phyloP scores from a whole-genome alignment of 441 rosid species.

The Erysimum cheiri region DNA sequence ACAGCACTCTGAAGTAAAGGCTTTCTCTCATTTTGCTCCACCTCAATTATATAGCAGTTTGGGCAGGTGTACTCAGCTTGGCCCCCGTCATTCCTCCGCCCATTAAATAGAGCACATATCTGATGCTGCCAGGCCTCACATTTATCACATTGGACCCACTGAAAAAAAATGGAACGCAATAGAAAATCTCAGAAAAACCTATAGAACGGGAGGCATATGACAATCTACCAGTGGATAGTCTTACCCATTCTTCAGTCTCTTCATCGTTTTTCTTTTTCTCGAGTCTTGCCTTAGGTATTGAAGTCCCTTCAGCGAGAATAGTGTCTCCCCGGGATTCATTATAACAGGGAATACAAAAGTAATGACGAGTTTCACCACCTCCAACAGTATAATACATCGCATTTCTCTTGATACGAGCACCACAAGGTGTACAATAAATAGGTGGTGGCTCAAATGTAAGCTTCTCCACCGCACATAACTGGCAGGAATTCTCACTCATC shows the following conservation, averaged over 20 bases:
- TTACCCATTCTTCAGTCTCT: constrained; percentile 99
- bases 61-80: constrained; percentile 99
- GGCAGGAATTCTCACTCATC: constrained; percentile 99
- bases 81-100: constrained; percentile 98
- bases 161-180: constrained; percentile 42
- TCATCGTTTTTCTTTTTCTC: constrained; percentile 98
- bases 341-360: constrained; percentile 94
- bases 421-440: constrained; percentile 92
- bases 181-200: constrained; percentile 28
- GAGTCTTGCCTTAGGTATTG: constrained; percentile 74
- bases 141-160: constrained; percentile 99
- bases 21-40: constrained; percentile 86
- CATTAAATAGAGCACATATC: constrained; percentile 97
- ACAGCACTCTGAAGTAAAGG: constrained; percentile 98
- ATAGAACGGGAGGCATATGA: constrained; percentile 24
- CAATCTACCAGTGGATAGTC: constrained; percentile 36
- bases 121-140: constrained; percentile 99
- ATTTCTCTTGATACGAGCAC: constrained; percentile 96
- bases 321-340: constrained; percentile 94
- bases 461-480: constrained; percentile 97
- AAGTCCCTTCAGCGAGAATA: constrained; percentile 71
- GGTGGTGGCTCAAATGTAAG: constrained; percentile 99
- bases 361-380: constrained; percentile 89
- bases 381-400: constrained; percentile 94
- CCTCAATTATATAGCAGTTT: constrained; percentile 88